phyloP scores from a whole-genome alignment of 805 yeast species.

The Saccharomycopsis sp. region DNA sequence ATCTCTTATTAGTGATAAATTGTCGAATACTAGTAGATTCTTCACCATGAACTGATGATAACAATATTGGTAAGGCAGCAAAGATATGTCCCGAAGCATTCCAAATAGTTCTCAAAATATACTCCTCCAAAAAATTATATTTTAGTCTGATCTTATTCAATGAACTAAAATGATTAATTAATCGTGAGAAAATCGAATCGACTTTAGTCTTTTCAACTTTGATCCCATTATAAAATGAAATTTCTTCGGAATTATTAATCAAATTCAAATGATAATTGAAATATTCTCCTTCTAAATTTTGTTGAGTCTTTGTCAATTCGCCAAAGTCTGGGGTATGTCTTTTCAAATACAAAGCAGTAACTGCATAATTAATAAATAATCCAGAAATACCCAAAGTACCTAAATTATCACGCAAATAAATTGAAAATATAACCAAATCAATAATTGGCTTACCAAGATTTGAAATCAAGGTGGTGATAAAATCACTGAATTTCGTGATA shows the following conservation, averaged over 20 bases:
- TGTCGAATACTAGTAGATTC: constrained; percentile 66
- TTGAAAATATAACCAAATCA: constrained; percentile 76
- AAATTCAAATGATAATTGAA: constrained; percentile 80
- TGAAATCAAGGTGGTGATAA: constrained; percentile 77
- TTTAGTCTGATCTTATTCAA: constrained; percentile 54
- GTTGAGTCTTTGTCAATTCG: constrained; percentile 59
- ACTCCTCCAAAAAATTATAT: constrained; percentile 76
- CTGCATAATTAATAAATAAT: constrained; percentile 69
- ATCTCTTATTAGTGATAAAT: constrained; percentile 82
- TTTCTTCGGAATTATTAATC: constrained; percentile 86
- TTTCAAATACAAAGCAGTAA: constrained; percentile 71
- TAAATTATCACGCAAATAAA: constrained; percentile 75
- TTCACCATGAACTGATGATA: constrained; percentile 26
- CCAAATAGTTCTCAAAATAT: constrained; percentile 86
- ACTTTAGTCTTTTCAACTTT: constrained; percentile 67
- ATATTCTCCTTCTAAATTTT: constrained; percentile 81
- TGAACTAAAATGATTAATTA: constrained; percentile 47
- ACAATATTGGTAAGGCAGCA: constrained; percentile 81
- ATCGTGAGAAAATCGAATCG: constrained; percentile 45
- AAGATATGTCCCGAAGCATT: constrained; percentile 91
- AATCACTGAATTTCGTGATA: constrained; percentile 69
- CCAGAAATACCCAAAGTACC: constrained; percentile 85
- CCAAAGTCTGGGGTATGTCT: constrained; percentile 81
- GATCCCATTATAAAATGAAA: constrained; percentile 89
- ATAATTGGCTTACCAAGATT: constrained; percentile 88